Percentiles rank a stretch among this genome's conserved stretches.
Conservation (phyloP, 1,284 basidiomycete species). For the Austroboletus novae-zelandiae region DNA sequence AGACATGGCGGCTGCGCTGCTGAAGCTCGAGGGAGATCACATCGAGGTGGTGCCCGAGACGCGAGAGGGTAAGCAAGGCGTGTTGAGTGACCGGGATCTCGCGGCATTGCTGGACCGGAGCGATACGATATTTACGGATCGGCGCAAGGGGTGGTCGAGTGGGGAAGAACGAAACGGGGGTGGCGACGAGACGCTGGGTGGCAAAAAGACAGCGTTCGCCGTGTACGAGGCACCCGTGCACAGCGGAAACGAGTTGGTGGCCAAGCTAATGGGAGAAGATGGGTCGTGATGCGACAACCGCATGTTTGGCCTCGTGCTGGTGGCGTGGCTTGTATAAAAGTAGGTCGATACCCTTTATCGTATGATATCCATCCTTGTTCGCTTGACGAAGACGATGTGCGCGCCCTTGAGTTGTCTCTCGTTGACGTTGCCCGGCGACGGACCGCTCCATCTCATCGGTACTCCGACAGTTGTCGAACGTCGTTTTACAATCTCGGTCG, state of each 20-base stretch:
- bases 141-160: constrained; percentile 77
- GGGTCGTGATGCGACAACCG: constrained; percentile 9
- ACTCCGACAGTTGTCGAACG: too few species aligned
- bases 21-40: constrained; percentile 84
- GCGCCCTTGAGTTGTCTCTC: neutral
- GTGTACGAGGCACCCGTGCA: constrained; percentile 76
- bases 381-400: constrained; percentile 1
- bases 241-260: constrained; percentile 70
- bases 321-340: too few species aligned
- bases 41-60: constrained; percentile 83
- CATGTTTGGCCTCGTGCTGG: neutral
- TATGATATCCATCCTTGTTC: too few species aligned
- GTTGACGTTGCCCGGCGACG: too few species aligned
- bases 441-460: too few species aligned
- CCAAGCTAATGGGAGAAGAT: constrained; percentile 64
- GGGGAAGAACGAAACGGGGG: constrained; percentile 1
- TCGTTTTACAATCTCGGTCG: neutral
- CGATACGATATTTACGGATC: constrained; percentile 72
- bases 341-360: too few species aligned
- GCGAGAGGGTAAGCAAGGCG: constrained; percentile 58
- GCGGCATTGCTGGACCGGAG: constrained; percentile 80
- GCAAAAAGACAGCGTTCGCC: constrained; percentile 69
- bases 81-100: constrained; percentile 81
- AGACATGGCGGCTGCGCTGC: constrained; percentile 78
- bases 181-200: constrained; percentile 22